These are phyloP conservation scores for Thoreauomyces humboldtii DNA, from an alignment of 192 early-diverging fungal species.

Conservation along the genomic window DNA sequence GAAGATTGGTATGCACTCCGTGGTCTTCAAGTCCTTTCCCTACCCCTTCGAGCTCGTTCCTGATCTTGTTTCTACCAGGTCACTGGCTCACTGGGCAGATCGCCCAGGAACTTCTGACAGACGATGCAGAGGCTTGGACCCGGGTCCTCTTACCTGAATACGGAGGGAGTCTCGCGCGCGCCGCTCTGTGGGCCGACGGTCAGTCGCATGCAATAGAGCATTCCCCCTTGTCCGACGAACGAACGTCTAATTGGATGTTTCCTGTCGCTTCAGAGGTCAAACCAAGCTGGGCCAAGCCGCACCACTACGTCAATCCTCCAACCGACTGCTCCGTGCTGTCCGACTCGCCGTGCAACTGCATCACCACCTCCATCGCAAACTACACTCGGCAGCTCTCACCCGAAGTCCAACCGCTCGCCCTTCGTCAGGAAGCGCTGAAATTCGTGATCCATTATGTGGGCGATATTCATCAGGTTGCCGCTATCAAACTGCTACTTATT, in stretches of 20 bases:
- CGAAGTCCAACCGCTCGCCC: background rate
- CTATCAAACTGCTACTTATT: too few relatives aligned
- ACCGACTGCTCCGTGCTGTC: background rate
- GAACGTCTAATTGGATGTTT: too few relatives aligned
- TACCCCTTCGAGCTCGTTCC: background rate
- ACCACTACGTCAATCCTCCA: slow-evolving; percentile 25
- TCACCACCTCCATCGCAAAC: slow-evolving; percentile 32
- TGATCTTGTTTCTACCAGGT: slow-evolving; percentile 3
- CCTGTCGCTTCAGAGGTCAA: slow-evolving; percentile 7
- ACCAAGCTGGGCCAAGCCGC: background rate
- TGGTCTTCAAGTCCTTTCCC: background rate
- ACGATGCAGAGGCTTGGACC: slow-evolving; percentile 9
- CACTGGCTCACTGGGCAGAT: slow-evolving; percentile 29
- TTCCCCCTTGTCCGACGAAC: background rate
- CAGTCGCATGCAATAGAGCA: background rate
- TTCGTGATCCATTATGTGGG: slow-evolving; percentile 47
- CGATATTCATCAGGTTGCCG: slow-evolving; percentile 44
- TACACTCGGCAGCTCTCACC: slow-evolving; percentile 19
- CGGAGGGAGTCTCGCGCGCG: slow-evolving; percentile 20
- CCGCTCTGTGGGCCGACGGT: slow-evolving; percentile 33
- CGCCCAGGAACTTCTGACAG: slow-evolving; percentile 22
- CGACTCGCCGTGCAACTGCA: slow-evolving; percentile 10
- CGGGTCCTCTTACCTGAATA: slow-evolving; percentile 14
- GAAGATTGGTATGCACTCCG: background rate
- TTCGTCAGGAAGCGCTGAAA: slow-evolving; percentile 28